Conservation (phyloP, 345 rosid species). For the Eucalyptus viminalis region DNA sequence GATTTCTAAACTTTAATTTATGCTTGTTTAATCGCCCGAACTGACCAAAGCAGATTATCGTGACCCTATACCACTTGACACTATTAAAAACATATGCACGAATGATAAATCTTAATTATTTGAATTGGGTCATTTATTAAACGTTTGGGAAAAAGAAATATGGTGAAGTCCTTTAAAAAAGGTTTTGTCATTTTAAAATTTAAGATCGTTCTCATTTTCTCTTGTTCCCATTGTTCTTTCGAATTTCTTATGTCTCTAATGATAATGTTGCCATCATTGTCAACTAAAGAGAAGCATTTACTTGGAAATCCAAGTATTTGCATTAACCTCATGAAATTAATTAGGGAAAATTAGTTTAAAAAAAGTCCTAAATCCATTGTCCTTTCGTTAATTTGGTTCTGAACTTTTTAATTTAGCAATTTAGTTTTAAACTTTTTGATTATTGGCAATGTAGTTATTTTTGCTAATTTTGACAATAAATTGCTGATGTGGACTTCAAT, state of each 20-base stretch:
- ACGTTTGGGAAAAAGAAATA: not conserved
- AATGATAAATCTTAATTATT: not conserved
- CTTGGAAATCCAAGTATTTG: no score
- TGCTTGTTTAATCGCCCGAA: not conserved
- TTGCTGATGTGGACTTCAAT: not conserved
- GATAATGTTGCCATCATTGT: no score
- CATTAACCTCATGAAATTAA: no score
- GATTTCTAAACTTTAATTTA: not conserved
- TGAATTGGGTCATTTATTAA: not conserved
- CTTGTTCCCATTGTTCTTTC: not conserved
- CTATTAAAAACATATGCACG: not conserved
- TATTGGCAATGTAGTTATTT: no score
- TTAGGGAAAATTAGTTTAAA: not conserved
- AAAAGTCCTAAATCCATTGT: rapidly evolving
- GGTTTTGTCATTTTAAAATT: not conserved
- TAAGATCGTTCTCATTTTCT: not conserved
- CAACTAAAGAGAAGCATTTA: no score
- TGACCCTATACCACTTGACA: not conserved
- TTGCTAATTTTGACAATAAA: not conserved
- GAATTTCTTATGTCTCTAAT: not conserved
- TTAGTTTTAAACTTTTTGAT: no score
- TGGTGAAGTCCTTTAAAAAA: not conserved
- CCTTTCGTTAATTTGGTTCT: rapidly evolving
- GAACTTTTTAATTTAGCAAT: no score
- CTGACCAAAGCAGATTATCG: not conserved